Evolutionary conservation across 2,329 filamentous ascomycete genomes (phyloP), one percentile per base, ranked within the genome.

Genomic region (Fonsecaea monophora): DNA sequence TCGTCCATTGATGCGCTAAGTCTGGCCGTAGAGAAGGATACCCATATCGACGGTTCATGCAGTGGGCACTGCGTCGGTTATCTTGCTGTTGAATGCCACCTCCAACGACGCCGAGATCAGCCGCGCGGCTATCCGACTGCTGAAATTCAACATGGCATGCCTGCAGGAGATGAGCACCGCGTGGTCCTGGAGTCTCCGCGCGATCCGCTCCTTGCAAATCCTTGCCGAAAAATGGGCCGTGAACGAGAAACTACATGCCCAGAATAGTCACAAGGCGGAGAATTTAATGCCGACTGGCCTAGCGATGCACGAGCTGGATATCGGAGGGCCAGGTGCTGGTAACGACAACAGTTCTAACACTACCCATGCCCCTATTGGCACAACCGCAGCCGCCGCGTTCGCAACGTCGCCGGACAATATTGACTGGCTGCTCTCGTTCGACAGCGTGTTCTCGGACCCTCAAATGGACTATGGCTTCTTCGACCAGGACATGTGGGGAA

Each of bases 21-120:
- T 37, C 35, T 37, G 35, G 35, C 35, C 8, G 10, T 12, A 37
- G 35, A 37, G 35, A 12, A 37, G 35, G 35, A 37, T 64, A 12
- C 15, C n/a, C 12, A 65, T 65, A 7, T 65, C 62, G 4, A 35
- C 62, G n/a, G 56, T 65, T 4, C 62, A 65, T 18, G 9, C n/a
- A 25, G n/a, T 34, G 6, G 38, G 50, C n/a, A 65, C 62, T 13
- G 55, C 62, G 2, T 21, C 62, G 9, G 54, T 65, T 8, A 65
- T 65, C 9, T 56, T 50, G 12, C 42, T 65, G 4, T 38, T 30
- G 35, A 56, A 65, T 21, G n/a, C 30, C 25, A 55, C 9, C 12
- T 45, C 21, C 1, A 9, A 9, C 2, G 62, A 65, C 34, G 3
- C 48, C 2, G 34, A 8, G 7, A 18, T n/a, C 13, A 25, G 56